These are phyloP conservation scores for Coccinonectria pachysandricola DNA, from an alignment of 2,329 filamentous ascomycete species.

Conservation along the genomic window DNA sequence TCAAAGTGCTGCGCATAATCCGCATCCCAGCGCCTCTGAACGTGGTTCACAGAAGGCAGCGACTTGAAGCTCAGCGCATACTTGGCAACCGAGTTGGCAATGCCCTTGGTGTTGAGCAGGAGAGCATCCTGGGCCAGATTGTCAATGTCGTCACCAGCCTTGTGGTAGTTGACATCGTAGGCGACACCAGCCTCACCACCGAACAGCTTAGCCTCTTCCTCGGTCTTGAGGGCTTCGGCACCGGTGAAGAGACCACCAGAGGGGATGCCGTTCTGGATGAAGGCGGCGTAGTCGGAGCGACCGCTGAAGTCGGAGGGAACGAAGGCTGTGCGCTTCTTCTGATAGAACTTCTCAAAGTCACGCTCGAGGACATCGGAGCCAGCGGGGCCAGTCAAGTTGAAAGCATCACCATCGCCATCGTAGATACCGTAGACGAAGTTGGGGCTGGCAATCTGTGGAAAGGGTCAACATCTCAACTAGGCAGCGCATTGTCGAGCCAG, in stretches of 20 bases:
- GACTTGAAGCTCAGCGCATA: slow-evolving; percentile 29
- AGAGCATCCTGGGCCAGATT: slow-evolving; percentile 33
- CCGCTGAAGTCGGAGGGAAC: slow-evolving; percentile 55
- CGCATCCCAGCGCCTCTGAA: slow-evolving; percentile 20
- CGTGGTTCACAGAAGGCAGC: slow-evolving; percentile 19
- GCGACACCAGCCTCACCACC: slow-evolving; percentile 47
- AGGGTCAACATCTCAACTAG: neutral
- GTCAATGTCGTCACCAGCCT: slow-evolving; percentile 30
- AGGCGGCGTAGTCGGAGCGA: slow-evolving; percentile 57
- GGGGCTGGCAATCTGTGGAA: slow-evolving; percentile 31
- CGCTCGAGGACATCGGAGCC: slow-evolving; percentile 51
- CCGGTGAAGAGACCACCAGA: slow-evolving; percentile 61
- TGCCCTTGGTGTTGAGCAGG: slow-evolving; percentile 33
- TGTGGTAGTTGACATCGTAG: slow-evolving; percentile 37
- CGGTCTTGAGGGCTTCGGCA: slow-evolving; percentile 53
- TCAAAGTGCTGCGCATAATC: slow-evolving; percentile 21
- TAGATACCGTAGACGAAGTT: slow-evolving; percentile 47
- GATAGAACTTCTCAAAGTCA: slow-evolving; percentile 47
- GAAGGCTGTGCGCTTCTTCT: slow-evolving; percentile 35
- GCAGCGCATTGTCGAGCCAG: too few relatives aligned
- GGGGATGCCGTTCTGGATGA: slow-evolving; percentile 56
- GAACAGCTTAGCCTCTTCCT: slow-evolving; percentile 47
- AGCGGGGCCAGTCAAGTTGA: slow-evolving; percentile 41
- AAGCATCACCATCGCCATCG: slow-evolving; percentile 48
- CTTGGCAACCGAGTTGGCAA: slow-evolving; percentile 31